These are phyloP conservation scores for Jacaranda copaia DNA, from an alignment of 257 asterid genomes.

Conservation along the genomic window DNA sequence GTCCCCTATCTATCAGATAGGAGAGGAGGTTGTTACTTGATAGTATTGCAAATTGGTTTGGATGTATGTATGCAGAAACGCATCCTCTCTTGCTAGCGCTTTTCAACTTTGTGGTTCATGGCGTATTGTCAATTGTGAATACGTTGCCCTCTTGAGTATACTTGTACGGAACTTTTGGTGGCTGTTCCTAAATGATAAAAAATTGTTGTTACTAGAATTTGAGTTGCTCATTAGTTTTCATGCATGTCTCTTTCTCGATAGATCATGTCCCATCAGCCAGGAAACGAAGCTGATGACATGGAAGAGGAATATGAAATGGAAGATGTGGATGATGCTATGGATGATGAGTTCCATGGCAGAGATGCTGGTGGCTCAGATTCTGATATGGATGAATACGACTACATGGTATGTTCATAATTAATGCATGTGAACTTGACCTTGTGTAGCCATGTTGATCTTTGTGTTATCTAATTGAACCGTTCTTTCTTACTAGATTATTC, in stretches of 20 bases:
- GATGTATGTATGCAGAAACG: not conserved
- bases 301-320: conserved; percentile 91
- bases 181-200: not conserved
- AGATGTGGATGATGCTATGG: conserved; percentile 75
- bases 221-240: conserved; percentile 7
- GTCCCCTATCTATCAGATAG: not conserved
- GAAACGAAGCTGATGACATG: conserved; percentile 71
- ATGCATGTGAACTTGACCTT: conserved; percentile 8
- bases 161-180: not conserved
- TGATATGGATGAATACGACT: conserved; percentile 78
- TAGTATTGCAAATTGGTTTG: not conserved
- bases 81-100: not conserved
- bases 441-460: conserved; percentile 3
- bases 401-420: conserved; percentile 61
- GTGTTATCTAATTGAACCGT: conserved; percentile 3
- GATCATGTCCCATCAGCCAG: conserved; percentile 72
- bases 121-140: not conserved
- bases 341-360: conserved; percentile 61
- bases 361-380: conserved; percentile 79
- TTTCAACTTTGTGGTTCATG: conserved; percentile 12
- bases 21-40: not conserved
- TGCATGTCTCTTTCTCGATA: conserved; percentile 43
- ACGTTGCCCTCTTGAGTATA: not conserved
- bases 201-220: conserved; percentile 6
- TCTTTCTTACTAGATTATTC: conserved; percentile 8